Evolutionary conservation across 805 yeast species (phyloP).

Genomic region (Candida alai): DNA sequence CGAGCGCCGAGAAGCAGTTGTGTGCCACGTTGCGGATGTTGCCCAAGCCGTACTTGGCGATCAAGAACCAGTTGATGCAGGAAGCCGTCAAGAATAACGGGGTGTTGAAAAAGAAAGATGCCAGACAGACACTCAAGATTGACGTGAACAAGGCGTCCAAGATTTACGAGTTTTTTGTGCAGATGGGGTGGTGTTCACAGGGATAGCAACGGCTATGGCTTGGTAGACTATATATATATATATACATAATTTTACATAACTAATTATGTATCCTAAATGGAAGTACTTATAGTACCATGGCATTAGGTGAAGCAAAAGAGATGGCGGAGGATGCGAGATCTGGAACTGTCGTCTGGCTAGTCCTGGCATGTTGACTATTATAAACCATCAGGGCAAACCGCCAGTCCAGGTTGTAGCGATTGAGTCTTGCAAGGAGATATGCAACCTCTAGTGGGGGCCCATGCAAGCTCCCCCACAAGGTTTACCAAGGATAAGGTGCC

Average conservation of each 20-base stretch:
- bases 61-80: conserved; percentile 83
- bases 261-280: too few species aligned
- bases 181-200: conserved; percentile 79
- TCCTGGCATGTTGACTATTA: too few species aligned
- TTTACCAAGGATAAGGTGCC: too few species aligned
- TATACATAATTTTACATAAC: background rate
- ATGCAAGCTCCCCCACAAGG: too few species aligned
- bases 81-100: conserved; percentile 88
- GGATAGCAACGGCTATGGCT: conserved; percentile 18
- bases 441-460: too few species aligned
- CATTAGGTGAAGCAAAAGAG: too few species aligned
- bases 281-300: too few species aligned
- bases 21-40: conserved; percentile 80
- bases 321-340: background rate
- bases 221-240: conserved; percentile 2
- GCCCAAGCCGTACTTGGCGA: conserved; percentile 92
- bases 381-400: too few species aligned
- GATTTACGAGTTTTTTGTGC: conserved; percentile 88
- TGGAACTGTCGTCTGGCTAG: too few species aligned
- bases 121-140: conserved; percentile 78
- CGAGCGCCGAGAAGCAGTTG: conserved; percentile 82
- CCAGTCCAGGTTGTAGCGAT: too few species aligned
- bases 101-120: conserved; percentile 71
- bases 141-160: conserved; percentile 84
- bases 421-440: too few species aligned